Conservation (phyloP, 192 early-diverging fungal species). For the Backusella macrospora region DNA sequence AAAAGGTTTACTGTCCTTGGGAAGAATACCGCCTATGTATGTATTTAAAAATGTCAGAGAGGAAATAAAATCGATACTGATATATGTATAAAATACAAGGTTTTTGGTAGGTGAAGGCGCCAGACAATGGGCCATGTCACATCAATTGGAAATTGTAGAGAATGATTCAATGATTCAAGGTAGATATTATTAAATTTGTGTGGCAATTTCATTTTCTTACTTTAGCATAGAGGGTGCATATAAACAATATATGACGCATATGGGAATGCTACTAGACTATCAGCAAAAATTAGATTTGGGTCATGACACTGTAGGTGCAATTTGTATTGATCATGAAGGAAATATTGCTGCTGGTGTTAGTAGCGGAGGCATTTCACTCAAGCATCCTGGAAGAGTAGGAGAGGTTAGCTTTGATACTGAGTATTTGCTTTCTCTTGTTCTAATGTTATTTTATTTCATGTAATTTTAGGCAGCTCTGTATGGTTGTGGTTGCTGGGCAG, state of each 20-base stretch:
- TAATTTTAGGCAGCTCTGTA: slow-evolving; percentile 73
- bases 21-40: slow-evolving; percentile 53
- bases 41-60: background rate
- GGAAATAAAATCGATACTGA: background rate
- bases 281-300: slow-evolving; percentile 21
- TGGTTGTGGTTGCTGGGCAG: slow-evolving; percentile 83
- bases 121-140: slow-evolving; percentile 43
- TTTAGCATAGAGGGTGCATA: background rate
- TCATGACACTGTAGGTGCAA: slow-evolving; percentile 88
- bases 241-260: background rate
- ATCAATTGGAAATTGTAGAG: slow-evolving; percentile 1
- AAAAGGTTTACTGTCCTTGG: slow-evolving; percentile 48
- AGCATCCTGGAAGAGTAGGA: slow-evolving; percentile 80
- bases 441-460: background rate
- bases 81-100: slow-evolving; percentile 22
- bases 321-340: slow-evolving; percentile 70
- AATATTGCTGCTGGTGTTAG: slow-evolving; percentile 75
- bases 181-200: slow-evolving; percentile 17
- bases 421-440: background rate
- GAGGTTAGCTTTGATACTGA: slow-evolving; percentile 54
- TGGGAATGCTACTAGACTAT: background rate
- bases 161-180: slow-evolving; percentile 24
- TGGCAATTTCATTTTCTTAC: background rate
- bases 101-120: slow-evolving; percentile 63
- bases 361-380: slow-evolving; percentile 87